A percentile compares a stretch with the other conserved stretches of the same genome.
phyloP scores from a whole-genome alignment of 78 protist genomes.

The Dictyostelium intermedium region DNA sequence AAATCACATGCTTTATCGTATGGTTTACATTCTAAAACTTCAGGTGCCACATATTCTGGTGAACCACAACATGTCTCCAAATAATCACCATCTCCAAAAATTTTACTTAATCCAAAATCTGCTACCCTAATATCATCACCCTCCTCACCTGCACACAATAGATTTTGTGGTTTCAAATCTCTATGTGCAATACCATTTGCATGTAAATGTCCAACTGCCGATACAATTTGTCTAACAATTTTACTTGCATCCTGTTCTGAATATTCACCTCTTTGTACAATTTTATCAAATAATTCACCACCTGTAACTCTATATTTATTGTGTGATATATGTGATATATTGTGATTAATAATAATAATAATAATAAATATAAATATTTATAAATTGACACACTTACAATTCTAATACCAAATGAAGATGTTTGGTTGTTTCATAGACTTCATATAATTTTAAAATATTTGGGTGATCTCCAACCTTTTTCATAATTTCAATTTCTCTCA shows the following conservation, averaged over 20 bases:
- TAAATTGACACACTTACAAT: slow-evolving; percentile 56
- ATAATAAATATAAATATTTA: too few relatives aligned
- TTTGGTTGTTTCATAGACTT: slow-evolving; percentile 74
- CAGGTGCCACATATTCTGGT: slow-evolving; percentile 89
- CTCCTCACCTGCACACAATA: slow-evolving; percentile 69
- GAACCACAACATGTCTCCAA: slow-evolving; percentile 93
- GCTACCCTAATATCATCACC: slow-evolving; percentile 87
- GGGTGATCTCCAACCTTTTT: slow-evolving; percentile 78
- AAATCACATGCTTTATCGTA: slow-evolving; percentile 84
- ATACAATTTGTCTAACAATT: slow-evolving; percentile 83
- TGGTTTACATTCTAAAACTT: slow-evolving; percentile 81
- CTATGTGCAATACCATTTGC: slow-evolving; percentile 91
- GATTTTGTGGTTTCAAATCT: slow-evolving; percentile 85
- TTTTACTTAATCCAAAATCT: slow-evolving; percentile 92
- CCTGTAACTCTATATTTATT: slow-evolving; percentile 84
- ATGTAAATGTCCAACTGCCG: slow-evolving; percentile 91
- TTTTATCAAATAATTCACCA: slow-evolving; percentile 95
- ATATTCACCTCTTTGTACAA: slow-evolving; percentile 90
- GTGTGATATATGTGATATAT: too few relatives aligned
- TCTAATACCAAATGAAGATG: slow-evolving; percentile 78
- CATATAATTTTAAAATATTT: slow-evolving; percentile 76
- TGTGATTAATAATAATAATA: too few relatives aligned
- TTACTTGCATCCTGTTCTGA: slow-evolving; percentile 89
- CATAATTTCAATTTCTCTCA: slow-evolving; percentile 88
- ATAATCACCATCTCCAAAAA: slow-evolving; percentile 82